phyloP scores from a whole-genome alignment of 1,284 basidiomycete genomes.

The Cryptococcus sp. region DNA sequence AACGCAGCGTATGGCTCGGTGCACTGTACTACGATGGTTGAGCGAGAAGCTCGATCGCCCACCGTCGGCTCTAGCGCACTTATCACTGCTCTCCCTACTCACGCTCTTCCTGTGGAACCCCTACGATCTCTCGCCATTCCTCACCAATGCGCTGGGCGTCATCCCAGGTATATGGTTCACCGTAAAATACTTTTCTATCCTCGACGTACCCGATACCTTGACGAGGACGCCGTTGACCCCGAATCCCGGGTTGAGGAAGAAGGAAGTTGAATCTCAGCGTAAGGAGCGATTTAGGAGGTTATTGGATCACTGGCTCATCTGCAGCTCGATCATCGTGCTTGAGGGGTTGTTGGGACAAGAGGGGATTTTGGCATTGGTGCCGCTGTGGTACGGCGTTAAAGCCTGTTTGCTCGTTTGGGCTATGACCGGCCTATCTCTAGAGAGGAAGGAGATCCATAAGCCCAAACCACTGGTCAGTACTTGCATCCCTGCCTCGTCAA shows the following conservation, averaged over 20 bases:
- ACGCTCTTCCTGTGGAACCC: slow-evolving; percentile 18
- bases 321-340: slow-evolving; percentile 5
- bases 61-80: slow-evolving; percentile 16
- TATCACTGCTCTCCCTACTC: slow-evolving; percentile 8
- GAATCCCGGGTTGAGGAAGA: slow-evolving; percentile 3
- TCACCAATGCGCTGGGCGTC: slow-evolving; percentile 11
- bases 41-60: slow-evolving; percentile 12
- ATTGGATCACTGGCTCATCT: slow-evolving; percentile 20
- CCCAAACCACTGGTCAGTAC: slow-evolving; percentile 16
- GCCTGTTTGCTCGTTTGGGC: slow-evolving; percentile 7
- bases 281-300: slow-evolving; percentile 6
- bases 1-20: too few species aligned
- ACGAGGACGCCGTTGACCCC: neutral
- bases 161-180: slow-evolving; percentile 3
- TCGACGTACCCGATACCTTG: neutral
- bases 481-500: neutral
- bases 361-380: slow-evolving; percentile 2
- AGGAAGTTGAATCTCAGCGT: slow-evolving; percentile 1
- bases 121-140: slow-evolving; percentile 5
- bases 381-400: slow-evolving; percentile 15
- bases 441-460: slow-evolving; percentile 1
- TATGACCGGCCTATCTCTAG: neutral
- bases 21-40: too few species aligned
- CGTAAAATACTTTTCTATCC: neutral
- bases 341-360: slow-evolving; percentile 10